phyloP scores from a whole-genome alignment of 768 basidiomycete species.

The Daedalea quercina region DNA sequence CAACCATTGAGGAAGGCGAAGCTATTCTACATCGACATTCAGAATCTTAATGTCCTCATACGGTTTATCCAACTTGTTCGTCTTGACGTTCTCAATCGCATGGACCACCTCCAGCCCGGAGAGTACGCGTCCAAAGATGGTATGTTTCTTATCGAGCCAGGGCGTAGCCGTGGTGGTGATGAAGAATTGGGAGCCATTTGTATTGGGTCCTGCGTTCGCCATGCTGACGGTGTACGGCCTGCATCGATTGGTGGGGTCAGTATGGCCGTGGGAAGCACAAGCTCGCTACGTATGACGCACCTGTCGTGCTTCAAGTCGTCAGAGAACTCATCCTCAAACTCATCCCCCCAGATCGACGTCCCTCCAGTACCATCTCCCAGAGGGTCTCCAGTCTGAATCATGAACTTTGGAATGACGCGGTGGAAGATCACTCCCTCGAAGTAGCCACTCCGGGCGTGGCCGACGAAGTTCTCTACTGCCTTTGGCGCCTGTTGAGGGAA shows the following conservation, averaged over 20 bases:
- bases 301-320: constrained; percentile 88
- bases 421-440: constrained; percentile 95
- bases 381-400: constrained; percentile 96
- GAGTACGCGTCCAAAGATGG: constrained; percentile 86
- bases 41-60: constrained; percentile 91
- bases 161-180: constrained; percentile 93
- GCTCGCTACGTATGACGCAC: constrained; percentile 31
- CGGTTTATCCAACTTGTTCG: constrained; percentile 80
- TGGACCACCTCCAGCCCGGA: constrained; percentile 89
- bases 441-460: constrained; percentile 82
- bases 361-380: constrained; percentile 94
- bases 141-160: constrained; percentile 89
- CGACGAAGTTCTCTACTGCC: constrained; percentile 97
- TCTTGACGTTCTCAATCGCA: constrained; percentile 85
- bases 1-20: background rate
- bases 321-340: constrained; percentile 92
- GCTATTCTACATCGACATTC: constrained; percentile 67
- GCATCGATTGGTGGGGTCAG: constrained; percentile 2
- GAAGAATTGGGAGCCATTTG: constrained; percentile 98
- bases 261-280: background rate
- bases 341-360: constrained; percentile 80
- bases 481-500: constrained; percentile 93
- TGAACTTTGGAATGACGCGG: constrained; percentile 96
- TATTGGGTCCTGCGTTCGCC: constrained; percentile 86
- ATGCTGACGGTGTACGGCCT: constrained; percentile 95